A percentile compares a stretch with the other conserved stretches of the same genome.
Conservation (phyloP, 2,329 filamentous ascomycete species). For the Microcera coccophila region DNA sequence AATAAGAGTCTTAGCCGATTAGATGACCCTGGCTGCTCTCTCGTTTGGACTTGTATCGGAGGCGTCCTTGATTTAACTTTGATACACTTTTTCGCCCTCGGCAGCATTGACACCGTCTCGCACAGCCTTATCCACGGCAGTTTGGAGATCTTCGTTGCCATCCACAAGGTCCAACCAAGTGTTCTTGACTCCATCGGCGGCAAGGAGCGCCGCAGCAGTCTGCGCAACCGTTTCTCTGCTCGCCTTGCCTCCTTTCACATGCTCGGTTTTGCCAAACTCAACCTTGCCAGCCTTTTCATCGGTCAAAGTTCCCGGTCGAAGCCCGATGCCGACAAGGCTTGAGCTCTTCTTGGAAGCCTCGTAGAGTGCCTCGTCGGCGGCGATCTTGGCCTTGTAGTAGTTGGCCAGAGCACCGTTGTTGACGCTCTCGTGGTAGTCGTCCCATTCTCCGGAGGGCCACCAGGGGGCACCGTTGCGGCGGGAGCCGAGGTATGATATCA, state of each 20-base stretch:
- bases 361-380: slow-evolving; percentile 55
- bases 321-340: slow-evolving; percentile 47
- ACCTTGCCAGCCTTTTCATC: slow-evolving; percentile 47
- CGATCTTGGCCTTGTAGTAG: slow-evolving; percentile 60
- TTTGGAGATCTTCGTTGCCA: slow-evolving; percentile 46
- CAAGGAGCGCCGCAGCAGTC: slow-evolving; percentile 54
- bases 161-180: slow-evolving; percentile 54
- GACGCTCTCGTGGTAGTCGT: slow-evolving; percentile 40
- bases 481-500: slow-evolving; percentile 59
- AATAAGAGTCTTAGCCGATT: too few species aligned
- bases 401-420: slow-evolving; percentile 41
- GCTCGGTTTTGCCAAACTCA: slow-evolving; percentile 44
- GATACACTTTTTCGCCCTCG: slow-evolving; percentile 47
- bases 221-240: slow-evolving; percentile 58
- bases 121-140: slow-evolving; percentile 47
- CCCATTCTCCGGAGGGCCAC: slow-evolving; percentile 52
- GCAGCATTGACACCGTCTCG: slow-evolving; percentile 48
- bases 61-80: neutral
- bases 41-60: too few species aligned
- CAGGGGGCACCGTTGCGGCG: slow-evolving; percentile 51
- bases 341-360: slow-evolving; percentile 40
- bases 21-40: too few species aligned
- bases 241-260: slow-evolving; percentile 35
- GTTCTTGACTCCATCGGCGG: slow-evolving; percentile 43
- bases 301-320: slow-evolving; percentile 51